Base-by-base conservation (phyloP, 2,329 filamentous ascomycete species). In the Immersiporthe knoxdaviesiana region DNA sequence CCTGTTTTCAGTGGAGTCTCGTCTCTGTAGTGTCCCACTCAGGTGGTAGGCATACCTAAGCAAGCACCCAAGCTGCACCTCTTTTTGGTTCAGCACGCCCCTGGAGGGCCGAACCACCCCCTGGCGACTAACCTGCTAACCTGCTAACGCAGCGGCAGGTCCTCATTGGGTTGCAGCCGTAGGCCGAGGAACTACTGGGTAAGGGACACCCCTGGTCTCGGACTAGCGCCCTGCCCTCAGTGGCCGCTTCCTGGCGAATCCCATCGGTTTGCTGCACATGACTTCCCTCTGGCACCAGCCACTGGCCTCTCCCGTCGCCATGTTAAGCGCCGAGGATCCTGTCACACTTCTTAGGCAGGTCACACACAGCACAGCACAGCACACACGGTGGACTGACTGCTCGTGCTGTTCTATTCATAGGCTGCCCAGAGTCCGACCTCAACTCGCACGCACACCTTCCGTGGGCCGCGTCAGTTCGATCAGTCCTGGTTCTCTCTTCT, bases 311-410 rank as follows among this genome's bases (percentile, higher is more conserved):
- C 60, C 62, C 52, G 65, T 65, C 64, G 47, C 64, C 64, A 69
- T 71, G 44, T 64, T 71, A 71, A 71, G 69, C 69, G 69, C 69
- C 69, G 60, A 65, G 66, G 65, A 61, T 69, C 18, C 24, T 44
- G 69, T 71, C 67, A 71, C 69, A 69, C 69, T 37, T 30, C 14
- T 27, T 44, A 5, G 64, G 69, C 69, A 69, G 66, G 63, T 66
- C 63, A 62, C 69, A 70, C 47, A 70, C 47, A 54, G n/a, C n/a
- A n/a, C n/a, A n/a, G n/a, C n/a, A n/a, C n/a, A n/a, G n/a, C 63
- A 62, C 69, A 70, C 47, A 70, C 47, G 47, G 18, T 44, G 61
- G 18, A 41, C n/a, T 27, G 41, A 16, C 41, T 8, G 63, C 63
- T n/a, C n/a, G n/a, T n/a, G n/a, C n/a, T n/a, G n/a, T n/a, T n/a